phyloP scores from a whole-genome alignment of 2,329 filamentous ascomycete species.

The Magnaporthiopsis rhizophila region DNA sequence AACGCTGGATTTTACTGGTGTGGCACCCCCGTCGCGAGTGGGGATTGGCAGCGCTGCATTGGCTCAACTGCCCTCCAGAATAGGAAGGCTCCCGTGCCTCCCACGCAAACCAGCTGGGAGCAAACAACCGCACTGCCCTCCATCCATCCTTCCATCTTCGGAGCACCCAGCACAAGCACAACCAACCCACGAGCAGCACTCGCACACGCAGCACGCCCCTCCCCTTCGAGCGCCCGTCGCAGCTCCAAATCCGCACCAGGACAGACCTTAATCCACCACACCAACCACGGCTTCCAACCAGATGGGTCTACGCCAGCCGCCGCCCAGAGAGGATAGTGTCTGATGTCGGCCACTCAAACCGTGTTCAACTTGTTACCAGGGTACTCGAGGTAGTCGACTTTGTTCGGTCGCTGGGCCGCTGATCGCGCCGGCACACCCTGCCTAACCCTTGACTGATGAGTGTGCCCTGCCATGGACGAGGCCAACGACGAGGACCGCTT shows the following conservation, averaged over 20 bases:
- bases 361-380: background rate
- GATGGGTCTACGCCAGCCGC: background rate
- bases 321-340: background rate
- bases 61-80: too few species aligned
- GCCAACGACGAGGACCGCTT: slow-evolving; percentile 33
- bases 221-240: background rate
- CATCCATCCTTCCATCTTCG: background rate
- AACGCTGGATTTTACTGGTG: background rate
- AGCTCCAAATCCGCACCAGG: background rate
- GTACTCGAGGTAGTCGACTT: slow-evolving; percentile 2
- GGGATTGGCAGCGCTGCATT: background rate
- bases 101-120: background rate
- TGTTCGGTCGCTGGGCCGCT: background rate
- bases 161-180: background rate
- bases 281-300: background rate
- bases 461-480: slow-evolving; percentile 34
- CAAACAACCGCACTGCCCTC: background rate
- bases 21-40: background rate
- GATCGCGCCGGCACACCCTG: background rate
- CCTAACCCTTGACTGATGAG: slow-evolving; percentile 24
- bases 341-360: slow-evolving; percentile 6
- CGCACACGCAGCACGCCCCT: background rate
- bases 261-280: background rate
- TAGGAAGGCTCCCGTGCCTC: background rate
- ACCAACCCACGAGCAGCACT: background rate